Percentiles rank a stretch among this genome's conserved stretches.
phyloP scores from a whole-genome alignment of 2,329 filamentous ascomycete genomes.

The Ascochyta fabae region DNA sequence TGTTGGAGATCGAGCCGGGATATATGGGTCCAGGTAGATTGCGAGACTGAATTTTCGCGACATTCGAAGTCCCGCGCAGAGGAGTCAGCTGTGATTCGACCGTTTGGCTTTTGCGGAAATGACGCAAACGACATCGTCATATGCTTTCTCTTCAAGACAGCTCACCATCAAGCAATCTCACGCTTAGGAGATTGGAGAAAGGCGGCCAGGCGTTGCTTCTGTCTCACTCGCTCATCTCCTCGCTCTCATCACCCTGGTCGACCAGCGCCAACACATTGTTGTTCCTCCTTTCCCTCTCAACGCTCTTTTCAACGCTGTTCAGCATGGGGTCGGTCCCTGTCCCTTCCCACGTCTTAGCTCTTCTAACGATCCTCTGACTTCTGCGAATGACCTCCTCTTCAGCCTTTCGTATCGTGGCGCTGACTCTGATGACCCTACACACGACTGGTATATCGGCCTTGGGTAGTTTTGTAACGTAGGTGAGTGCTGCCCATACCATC shows the following conservation, averaged over 20 bases:
- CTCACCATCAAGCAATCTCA: not conserved
- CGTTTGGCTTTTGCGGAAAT: not conserved
- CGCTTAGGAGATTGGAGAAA: not conserved
- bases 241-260: constrained; percentile 24
- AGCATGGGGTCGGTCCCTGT: constrained; percentile 13
- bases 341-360: constrained; percentile 60
- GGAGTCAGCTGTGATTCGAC: too few species aligned
- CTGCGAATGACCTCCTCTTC: constrained; percentile 88
- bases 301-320: constrained; percentile 9
- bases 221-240: constrained; percentile 33
- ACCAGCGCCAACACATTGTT: constrained; percentile 17
- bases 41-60: too few species aligned
- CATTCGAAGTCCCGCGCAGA: too few species aligned
- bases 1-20: too few species aligned
- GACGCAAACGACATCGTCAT: not conserved
- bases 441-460: constrained; percentile 71
- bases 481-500: constrained; percentile 87
- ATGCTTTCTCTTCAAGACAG: not conserved
- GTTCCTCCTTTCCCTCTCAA: constrained; percentile 10
- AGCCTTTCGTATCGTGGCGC: constrained; percentile 89
- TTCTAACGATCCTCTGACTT: constrained; percentile 73
- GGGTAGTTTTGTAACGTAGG: constrained; percentile 76
- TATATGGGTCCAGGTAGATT: too few species aligned
- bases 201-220: not conserved
- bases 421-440: constrained; percentile 84